Evolutionary conservation across 2,329 filamentous ascomycete species (phyloP).

Genomic region (Diplodia scrobiculata): DNA sequence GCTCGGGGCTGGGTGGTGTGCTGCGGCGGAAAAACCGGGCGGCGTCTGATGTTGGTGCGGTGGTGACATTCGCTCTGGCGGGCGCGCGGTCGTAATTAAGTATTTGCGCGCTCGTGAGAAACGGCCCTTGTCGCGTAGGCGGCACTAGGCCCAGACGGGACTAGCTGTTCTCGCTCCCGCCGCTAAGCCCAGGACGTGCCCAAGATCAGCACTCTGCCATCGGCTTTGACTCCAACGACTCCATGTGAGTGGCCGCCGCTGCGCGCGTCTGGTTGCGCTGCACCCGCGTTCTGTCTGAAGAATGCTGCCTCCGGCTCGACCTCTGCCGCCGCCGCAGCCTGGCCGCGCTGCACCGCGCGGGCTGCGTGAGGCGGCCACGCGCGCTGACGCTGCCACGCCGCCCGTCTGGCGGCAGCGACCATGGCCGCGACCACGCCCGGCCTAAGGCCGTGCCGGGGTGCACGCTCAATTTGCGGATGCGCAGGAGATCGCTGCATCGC

Average conservation of each 20-base stretch:
- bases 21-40: slow-evolving; percentile 26
- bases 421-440: slow-evolving; percentile 14
- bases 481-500: slow-evolving; percentile 20
- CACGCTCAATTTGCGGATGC: slow-evolving; percentile 20
- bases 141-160: not conserved
- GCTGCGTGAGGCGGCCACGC: not conserved
- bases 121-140: slow-evolving; percentile 15
- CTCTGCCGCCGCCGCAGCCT: not conserved
- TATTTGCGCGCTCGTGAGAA: slow-evolving; percentile 26
- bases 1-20: slow-evolving; percentile 19
- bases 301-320: not conserved
- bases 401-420: slow-evolving; percentile 9
- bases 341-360: not conserved
- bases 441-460: slow-evolving; percentile 9
- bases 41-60: slow-evolving; percentile 26
- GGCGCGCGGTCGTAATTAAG: slow-evolving; percentile 28
- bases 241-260: slow-evolving; percentile 21
- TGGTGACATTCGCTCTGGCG: slow-evolving; percentile 29
- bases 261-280: slow-evolving; percentile 5
- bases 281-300: slow-evolving; percentile 5
- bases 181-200: slow-evolving; percentile 12
- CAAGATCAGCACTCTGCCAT: slow-evolving; percentile 18
- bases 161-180: slow-evolving; percentile 16
- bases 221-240: slow-evolving; percentile 26
- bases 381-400: slow-evolving; percentile 5